phyloP scores from a whole-genome alignment of 257 asterid genomes.

The Solanum clarkiae region DNA sequence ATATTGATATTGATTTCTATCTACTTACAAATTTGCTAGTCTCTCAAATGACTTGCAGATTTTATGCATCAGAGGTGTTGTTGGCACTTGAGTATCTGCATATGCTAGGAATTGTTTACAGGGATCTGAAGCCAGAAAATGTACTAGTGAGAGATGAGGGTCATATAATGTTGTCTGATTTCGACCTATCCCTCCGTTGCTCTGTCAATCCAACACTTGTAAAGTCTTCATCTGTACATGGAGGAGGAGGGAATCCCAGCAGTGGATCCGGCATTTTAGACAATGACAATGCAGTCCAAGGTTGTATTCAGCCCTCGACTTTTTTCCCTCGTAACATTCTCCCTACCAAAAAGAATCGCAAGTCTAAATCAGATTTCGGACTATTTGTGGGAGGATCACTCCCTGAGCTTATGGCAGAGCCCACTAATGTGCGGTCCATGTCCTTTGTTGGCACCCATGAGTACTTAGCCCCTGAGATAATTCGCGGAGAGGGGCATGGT shows the following conservation, averaged over 20 bases:
- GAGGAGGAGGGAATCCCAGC: constrained; percentile 12
- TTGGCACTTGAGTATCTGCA: constrained; percentile 84
- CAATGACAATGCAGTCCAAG: constrained; percentile 12
- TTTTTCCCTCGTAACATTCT: constrained; percentile 24
- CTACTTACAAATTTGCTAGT: background rate
- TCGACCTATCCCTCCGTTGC: constrained; percentile 89
- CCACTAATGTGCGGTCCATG: constrained; percentile 33
- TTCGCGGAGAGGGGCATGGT: constrained; percentile 33
- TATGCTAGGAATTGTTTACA: constrained; percentile 85
- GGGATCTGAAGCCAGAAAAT: constrained; percentile 90
- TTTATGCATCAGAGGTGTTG: constrained; percentile 74
- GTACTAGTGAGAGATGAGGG: constrained; percentile 84
- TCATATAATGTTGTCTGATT: constrained; percentile 90
- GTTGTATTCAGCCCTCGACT: constrained; percentile 22
- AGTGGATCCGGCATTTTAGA: constrained; percentile 15
- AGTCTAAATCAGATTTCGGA: constrained; percentile 32
- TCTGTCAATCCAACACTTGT: constrained; percentile 81
- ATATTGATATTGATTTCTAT: background rate
- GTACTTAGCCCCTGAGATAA: constrained; percentile 33
- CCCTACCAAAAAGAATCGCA: constrained; percentile 24
- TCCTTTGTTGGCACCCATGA: constrained; percentile 36
- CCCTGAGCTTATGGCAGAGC: constrained; percentile 37
- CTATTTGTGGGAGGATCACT: constrained; percentile 26
- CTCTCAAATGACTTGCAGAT: constrained; percentile 30
- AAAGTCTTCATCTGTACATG: constrained; percentile 58